Conservation (phyloP, 2,329 filamentous ascomycete genomes). For the Cryphonectria nitschkei region DNA sequence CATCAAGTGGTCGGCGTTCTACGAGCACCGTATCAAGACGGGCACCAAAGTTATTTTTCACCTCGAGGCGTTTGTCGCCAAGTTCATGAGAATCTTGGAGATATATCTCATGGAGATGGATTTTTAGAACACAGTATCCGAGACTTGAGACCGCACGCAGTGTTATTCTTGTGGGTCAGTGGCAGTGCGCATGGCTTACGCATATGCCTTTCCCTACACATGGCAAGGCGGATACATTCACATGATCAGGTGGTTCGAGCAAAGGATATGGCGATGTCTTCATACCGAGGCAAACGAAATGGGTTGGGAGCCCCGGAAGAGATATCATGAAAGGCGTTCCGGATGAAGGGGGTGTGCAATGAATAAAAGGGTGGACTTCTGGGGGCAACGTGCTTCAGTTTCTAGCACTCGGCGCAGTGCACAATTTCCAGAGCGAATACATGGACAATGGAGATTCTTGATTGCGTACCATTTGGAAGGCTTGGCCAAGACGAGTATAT, state of each 20-base stretch:
- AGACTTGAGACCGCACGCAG: background rate
- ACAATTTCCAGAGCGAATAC: background rate
- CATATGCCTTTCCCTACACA: background rate
- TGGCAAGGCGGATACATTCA: background rate
- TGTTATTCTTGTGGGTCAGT: background rate
- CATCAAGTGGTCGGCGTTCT: slow-evolving; percentile 95
- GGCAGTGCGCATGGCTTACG: background rate
- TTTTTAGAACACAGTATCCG: slow-evolving; percentile 45
- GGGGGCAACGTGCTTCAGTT: background rate
- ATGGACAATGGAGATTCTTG: background rate
- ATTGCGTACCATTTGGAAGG: background rate
- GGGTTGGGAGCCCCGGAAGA: background rate
- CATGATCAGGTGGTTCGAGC: background rate
- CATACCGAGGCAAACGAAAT: background rate
- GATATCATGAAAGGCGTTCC: slow-evolving; percentile 14
- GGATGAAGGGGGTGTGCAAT: slow-evolving; percentile 16
- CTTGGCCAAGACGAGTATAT: background rate
- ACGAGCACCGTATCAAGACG: slow-evolving; percentile 90
- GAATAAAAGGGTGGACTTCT: background rate
- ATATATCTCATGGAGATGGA: slow-evolving; percentile 91
- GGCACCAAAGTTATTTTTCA: slow-evolving; percentile 98
- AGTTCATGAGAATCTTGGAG: slow-evolving; percentile 96
- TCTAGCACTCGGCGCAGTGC: background rate
- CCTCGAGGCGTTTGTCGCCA: slow-evolving; percentile 95
- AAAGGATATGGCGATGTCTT: background rate